Evolutionary conservation across 2,329 filamentous ascomycete genomes (phyloP).

Genomic region (Shiraia bambusicola): DNA sequence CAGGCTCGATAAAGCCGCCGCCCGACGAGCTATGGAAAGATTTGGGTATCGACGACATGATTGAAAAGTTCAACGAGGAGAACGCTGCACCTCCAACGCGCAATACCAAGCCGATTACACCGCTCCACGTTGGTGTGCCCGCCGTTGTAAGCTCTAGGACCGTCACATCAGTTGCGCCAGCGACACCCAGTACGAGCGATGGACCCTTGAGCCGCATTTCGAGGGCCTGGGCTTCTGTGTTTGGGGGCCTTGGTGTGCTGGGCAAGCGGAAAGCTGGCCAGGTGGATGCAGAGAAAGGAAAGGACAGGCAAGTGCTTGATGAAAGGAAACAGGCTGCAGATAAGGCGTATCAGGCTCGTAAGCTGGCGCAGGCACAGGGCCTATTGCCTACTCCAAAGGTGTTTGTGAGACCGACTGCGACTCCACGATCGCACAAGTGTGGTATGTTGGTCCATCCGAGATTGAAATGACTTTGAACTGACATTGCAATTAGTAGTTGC

Average conservation of each 20-base stretch:
- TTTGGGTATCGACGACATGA: constrained; percentile 25
- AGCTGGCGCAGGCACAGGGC: constrained; percentile 32
- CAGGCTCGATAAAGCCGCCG: constrained; percentile 31
- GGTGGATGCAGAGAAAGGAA: constrained; percentile 20
- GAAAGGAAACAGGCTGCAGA: constrained; percentile 35
- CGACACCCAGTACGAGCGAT: constrained; percentile 12
- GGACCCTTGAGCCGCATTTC: constrained; percentile 33
- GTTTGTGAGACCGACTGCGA: constrained; percentile 28
- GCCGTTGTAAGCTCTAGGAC: constrained; percentile 3
- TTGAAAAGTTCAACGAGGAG: constrained; percentile 30
- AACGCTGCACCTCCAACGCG: constrained; percentile 17
- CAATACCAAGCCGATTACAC: constrained; percentile 5
- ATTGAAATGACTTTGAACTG: constrained; percentile 6
- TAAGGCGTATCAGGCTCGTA: constrained; percentile 30
- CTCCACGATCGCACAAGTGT: constrained; percentile 14
- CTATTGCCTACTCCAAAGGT: constrained; percentile 37
- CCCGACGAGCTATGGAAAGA: constrained; percentile 35
- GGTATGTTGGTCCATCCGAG: constrained; percentile 5
- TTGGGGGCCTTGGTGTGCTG: constrained; percentile 26
- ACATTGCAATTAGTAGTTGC: constrained; percentile 5
- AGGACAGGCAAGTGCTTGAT: constrained; percentile 18
- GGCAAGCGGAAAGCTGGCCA: constrained; percentile 36
- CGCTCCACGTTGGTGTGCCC: constrained; percentile 7
- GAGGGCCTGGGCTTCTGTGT: constrained; percentile 28
- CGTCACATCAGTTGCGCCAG: constrained; percentile 6